These are phyloP conservation scores for Phytophthora capsici DNA, from an alignment of 352 stramenopile genomes.

Conservation along the genomic window DNA sequence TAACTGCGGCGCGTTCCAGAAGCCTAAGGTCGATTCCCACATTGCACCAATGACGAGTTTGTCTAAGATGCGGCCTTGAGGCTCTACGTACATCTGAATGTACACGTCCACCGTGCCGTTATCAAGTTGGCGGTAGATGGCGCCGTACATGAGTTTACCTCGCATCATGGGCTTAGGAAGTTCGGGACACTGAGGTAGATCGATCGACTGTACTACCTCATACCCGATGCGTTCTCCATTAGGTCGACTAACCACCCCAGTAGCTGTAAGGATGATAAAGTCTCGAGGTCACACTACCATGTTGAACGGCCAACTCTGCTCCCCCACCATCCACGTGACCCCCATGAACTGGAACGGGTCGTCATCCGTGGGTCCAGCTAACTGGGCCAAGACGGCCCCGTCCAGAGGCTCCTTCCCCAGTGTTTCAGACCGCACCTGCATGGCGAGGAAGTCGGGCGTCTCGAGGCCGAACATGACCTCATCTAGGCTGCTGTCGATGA, in stretches of 20 bases:
- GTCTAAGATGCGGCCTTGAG: constrained; percentile 2
- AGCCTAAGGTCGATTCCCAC: constrained; percentile 5
- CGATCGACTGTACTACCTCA: constrained; percentile 52
- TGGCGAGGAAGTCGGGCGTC: constrained; percentile 7
- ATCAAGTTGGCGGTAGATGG: constrained; percentile 9
- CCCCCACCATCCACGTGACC: constrained; percentile 25
- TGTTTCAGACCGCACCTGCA: constrained; percentile 22
- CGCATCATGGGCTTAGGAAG: constrained; percentile 21
- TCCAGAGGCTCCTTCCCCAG: not conserved
- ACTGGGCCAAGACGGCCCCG: constrained; percentile 26
- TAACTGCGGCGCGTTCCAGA: constrained; percentile 9
- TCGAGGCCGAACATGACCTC: constrained; percentile 24
- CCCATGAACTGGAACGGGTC: constrained; percentile 39
- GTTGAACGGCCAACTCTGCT: constrained; percentile 10
- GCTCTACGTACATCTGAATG: constrained; percentile 15
- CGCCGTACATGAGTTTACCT: constrained; percentile 6
- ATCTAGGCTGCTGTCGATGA: constrained; percentile 9
- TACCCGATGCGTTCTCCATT: constrained; percentile 42
- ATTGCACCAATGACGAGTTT: constrained; percentile 13
- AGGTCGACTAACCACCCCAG: constrained; percentile 19
- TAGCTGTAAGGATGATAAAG: constrained; percentile 33
- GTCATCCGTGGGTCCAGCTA: constrained; percentile 25
- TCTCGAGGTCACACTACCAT: constrained; percentile 31
- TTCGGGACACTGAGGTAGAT: constrained; percentile 15
- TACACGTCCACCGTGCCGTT: constrained; percentile 19